A percentile compares a stretch with the other conserved stretches of the same genome.
phyloP scores from a whole-genome alignment of 495 filamentous ascomycete species.

The Penicillium paradoxum region DNA sequence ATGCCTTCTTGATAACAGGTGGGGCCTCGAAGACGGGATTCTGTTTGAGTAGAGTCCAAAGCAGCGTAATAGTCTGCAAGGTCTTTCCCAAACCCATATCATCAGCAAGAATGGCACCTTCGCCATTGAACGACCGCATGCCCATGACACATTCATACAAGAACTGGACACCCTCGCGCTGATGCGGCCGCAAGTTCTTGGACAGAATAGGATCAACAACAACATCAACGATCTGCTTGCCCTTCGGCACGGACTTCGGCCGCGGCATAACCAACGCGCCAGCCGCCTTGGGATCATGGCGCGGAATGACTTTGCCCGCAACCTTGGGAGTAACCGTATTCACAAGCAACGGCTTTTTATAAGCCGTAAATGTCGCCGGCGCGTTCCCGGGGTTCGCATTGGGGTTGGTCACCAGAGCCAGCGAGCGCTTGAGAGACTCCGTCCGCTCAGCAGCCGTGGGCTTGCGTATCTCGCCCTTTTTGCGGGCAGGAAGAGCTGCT shows the following conservation, averaged over 20 bases:
- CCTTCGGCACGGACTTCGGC: slow-evolving; percentile 50
- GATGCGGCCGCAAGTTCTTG: slow-evolving; percentile 65
- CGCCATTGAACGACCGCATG: slow-evolving; percentile 62
- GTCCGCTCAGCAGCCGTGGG: slow-evolving; percentile 8
- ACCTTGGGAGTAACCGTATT: slow-evolving; percentile 47
- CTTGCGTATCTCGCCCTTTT: slow-evolving; percentile 10
- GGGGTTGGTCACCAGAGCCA: slow-evolving; percentile 16
- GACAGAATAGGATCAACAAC: slow-evolving; percentile 71
- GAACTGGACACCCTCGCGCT: slow-evolving; percentile 72
- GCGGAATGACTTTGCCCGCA: slow-evolving; percentile 48
- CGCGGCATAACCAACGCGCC: slow-evolving; percentile 69
- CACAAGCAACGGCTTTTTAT: slow-evolving; percentile 59
- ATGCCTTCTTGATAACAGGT: slow-evolving; percentile 68
- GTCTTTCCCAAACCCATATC: slow-evolving; percentile 85
- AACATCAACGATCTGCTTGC: slow-evolving; percentile 70
- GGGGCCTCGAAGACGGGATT: slow-evolving; percentile 60
- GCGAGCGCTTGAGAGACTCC: slow-evolving; percentile 15
- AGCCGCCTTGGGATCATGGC: slow-evolving; percentile 59
- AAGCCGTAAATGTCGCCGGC: slow-evolving; percentile 31
- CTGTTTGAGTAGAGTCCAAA: slow-evolving; percentile 81
- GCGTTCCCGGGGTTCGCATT: slow-evolving; percentile 26
- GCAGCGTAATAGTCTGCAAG: slow-evolving; percentile 68
- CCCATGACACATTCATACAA: slow-evolving; percentile 86
- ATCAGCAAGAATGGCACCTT: slow-evolving; percentile 74
- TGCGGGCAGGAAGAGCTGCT: slow-evolving; percentile 15